Percentiles rank a stretch among this genome's conserved stretches.
phyloP scores from a whole-genome alignment of 2,329 filamentous ascomycete genomes.

The Nemania sp. region DNA sequence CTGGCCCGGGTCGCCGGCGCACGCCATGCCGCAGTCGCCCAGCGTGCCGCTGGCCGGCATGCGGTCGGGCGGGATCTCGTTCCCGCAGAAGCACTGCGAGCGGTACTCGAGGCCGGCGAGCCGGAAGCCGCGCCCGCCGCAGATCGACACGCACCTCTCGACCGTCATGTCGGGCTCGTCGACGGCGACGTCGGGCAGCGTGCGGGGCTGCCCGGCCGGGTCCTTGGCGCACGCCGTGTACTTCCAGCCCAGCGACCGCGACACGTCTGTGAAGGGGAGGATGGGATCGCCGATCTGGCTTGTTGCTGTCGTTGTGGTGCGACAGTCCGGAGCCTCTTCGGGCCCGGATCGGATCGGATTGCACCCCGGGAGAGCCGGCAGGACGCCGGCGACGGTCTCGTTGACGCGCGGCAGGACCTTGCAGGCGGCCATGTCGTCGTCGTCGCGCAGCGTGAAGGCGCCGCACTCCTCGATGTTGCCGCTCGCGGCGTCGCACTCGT shows the following conservation, averaged over 20 bases:
- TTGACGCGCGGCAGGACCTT: slow-evolving; percentile 48
- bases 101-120: slow-evolving; percentile 36
- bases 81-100: slow-evolving; percentile 39
- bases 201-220: slow-evolving; percentile 35
- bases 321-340: slow-evolving; percentile 36
- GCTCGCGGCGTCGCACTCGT: slow-evolving; percentile 50
- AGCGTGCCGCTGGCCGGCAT: slow-evolving; percentile 47
- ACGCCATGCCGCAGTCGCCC: slow-evolving; percentile 48
- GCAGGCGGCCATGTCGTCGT: slow-evolving; percentile 50
- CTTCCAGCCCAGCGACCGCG: slow-evolving; percentile 49
- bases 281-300: slow-evolving; percentile 44
- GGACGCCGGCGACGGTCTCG: slow-evolving; percentile 49
- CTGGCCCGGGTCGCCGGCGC: slow-evolving; percentile 44
- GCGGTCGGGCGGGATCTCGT: slow-evolving; percentile 36
- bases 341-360: slow-evolving; percentile 50
- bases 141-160: slow-evolving; percentile 33
- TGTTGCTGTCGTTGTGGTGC: slow-evolving; percentile 43
- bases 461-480: slow-evolving; percentile 50
- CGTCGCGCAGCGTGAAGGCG: slow-evolving; percentile 47
- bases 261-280: slow-evolving; percentile 52
- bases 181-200: slow-evolving; percentile 30
- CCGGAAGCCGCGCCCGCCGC: slow-evolving; percentile 24
- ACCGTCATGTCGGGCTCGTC: slow-evolving; percentile 36
- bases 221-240: slow-evolving; percentile 57
- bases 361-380: slow-evolving; percentile 58